phyloP scores from a whole-genome alignment of 2,329 filamentous ascomycete genomes.

The Fusarium sp. region DNA sequence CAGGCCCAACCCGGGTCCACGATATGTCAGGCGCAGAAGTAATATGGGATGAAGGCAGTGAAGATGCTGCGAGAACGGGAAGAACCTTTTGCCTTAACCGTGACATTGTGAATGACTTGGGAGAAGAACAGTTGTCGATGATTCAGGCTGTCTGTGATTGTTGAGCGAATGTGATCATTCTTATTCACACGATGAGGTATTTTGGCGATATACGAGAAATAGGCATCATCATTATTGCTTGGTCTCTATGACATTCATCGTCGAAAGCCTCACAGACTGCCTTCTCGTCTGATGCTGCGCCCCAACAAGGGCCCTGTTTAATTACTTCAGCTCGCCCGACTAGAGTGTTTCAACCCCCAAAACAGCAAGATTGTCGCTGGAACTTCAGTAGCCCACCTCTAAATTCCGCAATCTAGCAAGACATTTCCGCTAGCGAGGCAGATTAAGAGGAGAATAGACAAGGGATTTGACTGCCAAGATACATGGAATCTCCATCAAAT shows the following conservation, averaged over 20 bases:
- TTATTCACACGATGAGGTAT: neutral
- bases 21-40: conserved; percentile 25
- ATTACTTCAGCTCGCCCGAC: conserved; percentile 19
- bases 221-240: neutral
- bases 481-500: neutral
- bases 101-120: conserved; percentile 12
- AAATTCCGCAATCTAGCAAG: conserved; percentile 14
- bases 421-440: conserved; percentile 17
- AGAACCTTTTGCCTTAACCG: conserved; percentile 22
- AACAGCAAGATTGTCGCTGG: conserved; percentile 23
- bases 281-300: conserved; percentile 25
- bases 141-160: neutral
- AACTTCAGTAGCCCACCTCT: neutral
- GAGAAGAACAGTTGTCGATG: neutral
- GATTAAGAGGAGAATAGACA: neutral
- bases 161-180: neutral
- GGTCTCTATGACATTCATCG: neutral
- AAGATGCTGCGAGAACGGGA: conserved; percentile 16
- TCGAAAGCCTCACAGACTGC: conserved; percentile 7
- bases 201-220: neutral
- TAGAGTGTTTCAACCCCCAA: conserved; percentile 6
- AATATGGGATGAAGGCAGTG: conserved; percentile 14
- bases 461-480: neutral
- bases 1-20: conserved; percentile 17
- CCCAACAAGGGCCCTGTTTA: conserved; percentile 11